Evolutionary conservation across 805 yeast species (phyloP), one percentile per base, ranked within the genome.

Genomic region (Teunomyces aglyptinius): DNA sequence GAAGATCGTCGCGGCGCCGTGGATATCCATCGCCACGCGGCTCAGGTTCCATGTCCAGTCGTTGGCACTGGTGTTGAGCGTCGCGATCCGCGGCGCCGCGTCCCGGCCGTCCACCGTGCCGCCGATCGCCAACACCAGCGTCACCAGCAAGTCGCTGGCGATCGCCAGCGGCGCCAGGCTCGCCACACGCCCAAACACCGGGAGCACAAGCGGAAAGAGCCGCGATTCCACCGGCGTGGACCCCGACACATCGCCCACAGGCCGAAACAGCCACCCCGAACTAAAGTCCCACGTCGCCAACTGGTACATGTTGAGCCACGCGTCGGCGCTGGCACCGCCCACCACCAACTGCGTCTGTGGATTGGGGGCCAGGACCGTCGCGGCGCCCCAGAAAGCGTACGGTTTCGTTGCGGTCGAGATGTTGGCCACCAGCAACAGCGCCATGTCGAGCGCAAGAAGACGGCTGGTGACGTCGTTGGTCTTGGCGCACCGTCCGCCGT

Each of bases 281-380:
- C 72, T 70, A 49, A 80, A 81, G 54, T 82, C 82, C 87, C 90
- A 86, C 2, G 84, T 63, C 0, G 94, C 92, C 15, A 85, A 65
- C 62, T 86, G 94, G 54, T 76, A 75, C 83, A 86, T 78, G 50
- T 80, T 77, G 29, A 86, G 77, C 89, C 91, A 86, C 0, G 89
- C 89, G 2, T 65, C 55, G 5, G 60, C 54, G 2, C 87, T 76
- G 44, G 70, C 71, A 2, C 96, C 95, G 0, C 94, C 95, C 35
- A 87, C 67, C 2, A 87, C 60, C 29, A 83, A 61, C 50, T 73
- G 78, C 3, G 77, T 67, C 44, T 67, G 73, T 7, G 79, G 73
- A 26, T 70, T 60, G 18, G 77, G 76, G 1, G 81, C 71, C 49
- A 73, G 61, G 5, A 73, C 45, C 28, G 63, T 69, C 0, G 79